phyloP scores from a whole-genome alignment of 164 flowering plant species.

The Sedum album region DNA sequence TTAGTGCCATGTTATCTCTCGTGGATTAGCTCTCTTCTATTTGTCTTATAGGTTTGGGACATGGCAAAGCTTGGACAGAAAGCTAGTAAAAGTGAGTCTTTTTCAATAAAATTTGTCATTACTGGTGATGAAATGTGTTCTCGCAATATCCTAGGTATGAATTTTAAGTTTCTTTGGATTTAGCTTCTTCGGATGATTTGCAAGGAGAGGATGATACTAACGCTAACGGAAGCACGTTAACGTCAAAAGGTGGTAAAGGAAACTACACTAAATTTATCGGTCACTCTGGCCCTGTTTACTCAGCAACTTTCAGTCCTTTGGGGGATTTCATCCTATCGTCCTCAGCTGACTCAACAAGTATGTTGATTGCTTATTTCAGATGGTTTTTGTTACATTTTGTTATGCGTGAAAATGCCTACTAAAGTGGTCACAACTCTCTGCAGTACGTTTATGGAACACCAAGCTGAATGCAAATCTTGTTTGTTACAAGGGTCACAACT shows the following conservation, averaged over 20 bases:
- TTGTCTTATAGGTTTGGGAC: conserved; percentile 74
- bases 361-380: conserved; percentile 12
- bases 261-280: conserved; percentile 81
- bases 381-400: background rate
- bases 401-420: background rate
- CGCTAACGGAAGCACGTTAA: conserved; percentile 31
- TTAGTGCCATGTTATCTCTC: too few species aligned
- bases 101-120: background rate
- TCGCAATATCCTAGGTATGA: background rate
- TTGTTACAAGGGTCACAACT: conserved; percentile 98
- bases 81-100: conserved; percentile 42
- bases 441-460: conserved; percentile 96
- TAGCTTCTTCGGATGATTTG: conserved; percentile 40
- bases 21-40: background rate
- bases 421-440: conserved; percentile 15
- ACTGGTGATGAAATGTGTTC: background rate
- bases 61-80: conserved; percentile 89
- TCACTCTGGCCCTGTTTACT: conserved; percentile 91
- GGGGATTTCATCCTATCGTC: conserved; percentile 92
- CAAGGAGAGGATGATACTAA: conserved; percentile 64
- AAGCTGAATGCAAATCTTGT: conserved; percentile 94
- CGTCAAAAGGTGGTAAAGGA: conserved; percentile 52
- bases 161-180: background rate
- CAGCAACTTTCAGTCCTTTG: conserved; percentile 80
- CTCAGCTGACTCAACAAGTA: conserved; percentile 90